A percentile compares a stretch with the other conserved stretches of the same genome.
These are phyloP conservation scores for Neltuma alba DNA, from an alignment of 306 rosid genomes.

Conservation along the genomic window DNA sequence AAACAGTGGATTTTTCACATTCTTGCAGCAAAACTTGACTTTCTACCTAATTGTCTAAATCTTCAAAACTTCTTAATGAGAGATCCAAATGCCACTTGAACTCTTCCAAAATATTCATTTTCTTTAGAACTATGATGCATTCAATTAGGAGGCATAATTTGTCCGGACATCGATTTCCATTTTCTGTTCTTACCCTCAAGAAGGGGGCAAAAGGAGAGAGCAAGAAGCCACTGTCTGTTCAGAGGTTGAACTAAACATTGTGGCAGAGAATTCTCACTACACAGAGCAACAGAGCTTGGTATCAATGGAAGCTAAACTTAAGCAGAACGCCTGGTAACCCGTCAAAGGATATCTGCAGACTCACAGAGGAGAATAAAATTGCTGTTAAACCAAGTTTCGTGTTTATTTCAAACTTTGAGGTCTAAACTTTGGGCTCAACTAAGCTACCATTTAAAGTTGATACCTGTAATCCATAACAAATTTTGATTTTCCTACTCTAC, in stretches of 20 bases:
- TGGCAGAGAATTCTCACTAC: slow-evolving; percentile 34
- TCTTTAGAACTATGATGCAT: slow-evolving; percentile 9
- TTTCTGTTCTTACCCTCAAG: not conserved
- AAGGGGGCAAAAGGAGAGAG: not conserved
- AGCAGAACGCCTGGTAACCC: slow-evolving; percentile 95
- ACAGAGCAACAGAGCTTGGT: slow-evolving; percentile 83
- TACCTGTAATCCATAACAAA: slow-evolving; percentile 96
- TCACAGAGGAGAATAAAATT: slow-evolving; percentile 24
- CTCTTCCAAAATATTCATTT: slow-evolving; percentile 12
- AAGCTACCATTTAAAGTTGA: slow-evolving; percentile 15
- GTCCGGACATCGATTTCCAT: not conserved
- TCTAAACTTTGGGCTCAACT: not conserved
- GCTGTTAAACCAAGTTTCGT: not conserved
- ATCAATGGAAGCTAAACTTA: slow-evolving; percentile 87
- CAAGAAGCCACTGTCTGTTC: slow-evolving; percentile 46
- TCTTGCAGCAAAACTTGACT: not conserved
- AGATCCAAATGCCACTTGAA: not conserved
- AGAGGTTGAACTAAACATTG: slow-evolving; percentile 56
- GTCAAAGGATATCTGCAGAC: slow-evolving; percentile 86
- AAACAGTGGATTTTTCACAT: not conserved
- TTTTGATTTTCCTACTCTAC: slow-evolving; percentile 76
- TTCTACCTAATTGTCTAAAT: not conserved
- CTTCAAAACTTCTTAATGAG: not conserved
- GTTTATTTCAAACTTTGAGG: not conserved
- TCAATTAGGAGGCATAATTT: not conserved